Conservation (phyloP, 257 asterid species). For the Solanum sejunctum region DNA sequence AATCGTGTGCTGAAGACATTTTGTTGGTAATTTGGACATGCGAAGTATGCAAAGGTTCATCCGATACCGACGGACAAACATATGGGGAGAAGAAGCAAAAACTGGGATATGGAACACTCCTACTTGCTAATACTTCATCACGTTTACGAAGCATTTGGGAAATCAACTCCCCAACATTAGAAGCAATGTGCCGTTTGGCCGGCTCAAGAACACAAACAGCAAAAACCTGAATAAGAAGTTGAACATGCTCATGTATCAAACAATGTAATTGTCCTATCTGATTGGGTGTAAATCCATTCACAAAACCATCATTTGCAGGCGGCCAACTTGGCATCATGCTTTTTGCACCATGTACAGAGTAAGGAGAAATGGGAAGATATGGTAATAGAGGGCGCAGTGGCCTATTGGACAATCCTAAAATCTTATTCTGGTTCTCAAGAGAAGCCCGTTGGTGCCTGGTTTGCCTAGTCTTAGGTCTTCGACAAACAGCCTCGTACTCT, state of each 20-base stretch:
- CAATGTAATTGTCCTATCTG: constrained; percentile 92
- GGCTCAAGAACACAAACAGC: constrained; percentile 77
- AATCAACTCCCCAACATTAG: constrained; percentile 53
- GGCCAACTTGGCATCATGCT: constrained; percentile 19
- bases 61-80: constrained; percentile 52
- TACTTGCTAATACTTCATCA: constrained; percentile 48
- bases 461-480: constrained; percentile 51
- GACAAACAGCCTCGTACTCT: constrained; percentile 13
- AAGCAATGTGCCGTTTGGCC: constrained; percentile 46
- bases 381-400: constrained; percentile 82
- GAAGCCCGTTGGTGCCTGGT: constrained; percentile 50
- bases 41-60: constrained; percentile 22
- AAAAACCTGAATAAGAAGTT: constrained; percentile 83
- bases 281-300: constrained; percentile 67
- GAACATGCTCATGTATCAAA: constrained; percentile 88
- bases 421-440: constrained; percentile 32
- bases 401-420: constrained; percentile 40
- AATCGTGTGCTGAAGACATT: constrained; percentile 10
- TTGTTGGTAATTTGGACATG: constrained; percentile 19
- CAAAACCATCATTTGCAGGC: constrained; percentile 40
- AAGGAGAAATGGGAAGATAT: constrained; percentile 32
- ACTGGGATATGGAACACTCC: constrained; percentile 59
- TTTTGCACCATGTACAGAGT: constrained; percentile 36
- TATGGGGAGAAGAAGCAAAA: constrained; percentile 67
- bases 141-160: constrained; percentile 40